Evolutionary conservation across 169 alveolate species (phyloP).

Genomic region (Cyclospora cayetanensis): DNA sequence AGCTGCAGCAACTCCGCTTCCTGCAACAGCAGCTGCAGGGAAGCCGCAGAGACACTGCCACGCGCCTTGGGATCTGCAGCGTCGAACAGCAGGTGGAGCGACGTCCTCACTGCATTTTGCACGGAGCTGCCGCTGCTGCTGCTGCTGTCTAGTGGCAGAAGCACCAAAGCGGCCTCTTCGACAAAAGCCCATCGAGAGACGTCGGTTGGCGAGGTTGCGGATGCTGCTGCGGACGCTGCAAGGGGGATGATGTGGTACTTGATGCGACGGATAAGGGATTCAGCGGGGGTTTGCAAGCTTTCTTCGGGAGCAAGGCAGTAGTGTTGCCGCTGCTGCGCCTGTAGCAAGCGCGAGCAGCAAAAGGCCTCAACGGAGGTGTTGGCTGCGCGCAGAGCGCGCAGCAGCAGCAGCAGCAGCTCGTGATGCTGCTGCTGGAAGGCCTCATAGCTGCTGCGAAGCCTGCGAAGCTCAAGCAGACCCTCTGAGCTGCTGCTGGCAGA

Average conservation of each 20-base stretch:
- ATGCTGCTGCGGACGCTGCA: slow-evolving; percentile 49
- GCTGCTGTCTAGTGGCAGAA: background rate
- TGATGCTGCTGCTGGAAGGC: slow-evolving; percentile 53
- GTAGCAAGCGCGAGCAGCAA: slow-evolving; percentile 27
- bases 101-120: background rate
- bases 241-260: slow-evolving; percentile 6
- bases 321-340: slow-evolving; percentile 47
- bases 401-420: slow-evolving; percentile 53
- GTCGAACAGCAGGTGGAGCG: slow-evolving; percentile 45
- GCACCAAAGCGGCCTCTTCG: slow-evolving; percentile 3
- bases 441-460: slow-evolving; percentile 47
- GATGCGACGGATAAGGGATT: background rate
- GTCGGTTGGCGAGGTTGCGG: background rate
- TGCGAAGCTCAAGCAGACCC: slow-evolving; percentile 14
- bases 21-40: slow-evolving; percentile 59
- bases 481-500: background rate
- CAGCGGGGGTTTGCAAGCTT: background rate
- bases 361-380: background rate
- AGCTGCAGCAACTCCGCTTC: slow-evolving; percentile 61
- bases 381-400: slow-evolving; percentile 34
- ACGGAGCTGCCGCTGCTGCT: slow-evolving; percentile 51
- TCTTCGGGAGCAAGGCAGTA: background rate
- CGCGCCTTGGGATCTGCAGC: slow-evolving; percentile 44
- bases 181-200: slow-evolving; percentile 37
- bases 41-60: slow-evolving; percentile 45